Conservation (phyloP, 768 basidiomycete species). For the Suillus hirtellus region DNA sequence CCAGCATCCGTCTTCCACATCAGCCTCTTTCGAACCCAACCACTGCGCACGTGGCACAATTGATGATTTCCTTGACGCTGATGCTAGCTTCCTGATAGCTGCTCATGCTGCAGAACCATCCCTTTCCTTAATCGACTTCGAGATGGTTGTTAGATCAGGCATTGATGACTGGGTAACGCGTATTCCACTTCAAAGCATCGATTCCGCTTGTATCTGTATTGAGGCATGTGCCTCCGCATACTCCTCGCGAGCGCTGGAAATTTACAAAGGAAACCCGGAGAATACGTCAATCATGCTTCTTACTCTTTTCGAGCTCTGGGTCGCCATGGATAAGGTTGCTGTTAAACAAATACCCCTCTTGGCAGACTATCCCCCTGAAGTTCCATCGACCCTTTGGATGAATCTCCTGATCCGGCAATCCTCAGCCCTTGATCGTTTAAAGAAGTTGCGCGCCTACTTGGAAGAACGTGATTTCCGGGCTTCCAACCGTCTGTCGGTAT, state of each 20-base stretch:
- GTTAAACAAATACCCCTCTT: conserved; percentile 28
- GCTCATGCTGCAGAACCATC: conserved; percentile 18
- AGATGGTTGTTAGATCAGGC: conserved; percentile 29
- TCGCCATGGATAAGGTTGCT: conserved; percentile 33
- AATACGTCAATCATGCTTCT: conserved; percentile 44
- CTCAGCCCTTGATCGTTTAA: conserved; percentile 30
- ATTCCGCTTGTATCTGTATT: conserved; percentile 20
- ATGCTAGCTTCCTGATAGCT: conserved; percentile 16
- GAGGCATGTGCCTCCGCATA: conserved; percentile 30
- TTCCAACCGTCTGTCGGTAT: conserved; percentile 33
- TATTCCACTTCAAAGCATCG: conserved; percentile 11
- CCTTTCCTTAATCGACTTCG: conserved; percentile 38
- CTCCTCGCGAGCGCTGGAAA: conserved; percentile 22
- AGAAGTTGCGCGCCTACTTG: conserved; percentile 33
- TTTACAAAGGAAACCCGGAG: conserved; percentile 39
- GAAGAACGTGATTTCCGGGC: conserved; percentile 26
- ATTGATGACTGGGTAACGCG: conserved; percentile 36
- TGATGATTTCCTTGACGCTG: conserved; percentile 20
- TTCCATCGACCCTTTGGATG: conserved; percentile 28
- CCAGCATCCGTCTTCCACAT: background rate
- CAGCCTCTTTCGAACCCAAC: conserved; percentile 5
- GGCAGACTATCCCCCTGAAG: conserved; percentile 35
- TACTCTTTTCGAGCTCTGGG: conserved; percentile 37
- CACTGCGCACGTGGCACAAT: conserved; percentile 18
- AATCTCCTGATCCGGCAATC: conserved; percentile 31